Evolutionary conservation across 148 eudicot genomes (phyloP).

Genomic region (Chenopodium quinoa): DNA sequence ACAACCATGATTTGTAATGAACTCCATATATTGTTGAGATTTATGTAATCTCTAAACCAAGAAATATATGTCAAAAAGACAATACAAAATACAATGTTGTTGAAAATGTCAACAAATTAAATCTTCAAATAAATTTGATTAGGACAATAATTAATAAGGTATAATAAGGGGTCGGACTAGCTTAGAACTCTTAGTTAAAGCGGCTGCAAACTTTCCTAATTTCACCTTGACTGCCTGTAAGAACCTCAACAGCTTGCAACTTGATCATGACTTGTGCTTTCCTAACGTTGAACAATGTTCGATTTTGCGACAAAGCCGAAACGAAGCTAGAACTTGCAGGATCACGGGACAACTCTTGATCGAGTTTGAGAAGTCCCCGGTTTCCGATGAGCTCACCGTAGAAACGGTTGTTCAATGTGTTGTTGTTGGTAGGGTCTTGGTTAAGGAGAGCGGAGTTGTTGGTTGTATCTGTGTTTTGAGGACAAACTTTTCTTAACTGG

Average conservation of each 20-base stretch:
- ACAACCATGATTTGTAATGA: not conserved
- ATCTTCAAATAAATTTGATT: not conserved
- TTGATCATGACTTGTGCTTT: constrained; percentile 21
- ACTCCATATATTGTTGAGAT: not conserved
- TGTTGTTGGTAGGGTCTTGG: constrained; percentile 20
- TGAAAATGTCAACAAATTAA: not conserved
- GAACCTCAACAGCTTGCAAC: constrained; percentile 30
- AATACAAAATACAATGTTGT: not conserved
- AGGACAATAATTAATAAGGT: not conserved
- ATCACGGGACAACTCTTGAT: constrained; percentile 10
- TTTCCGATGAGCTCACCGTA: constrained; percentile 11
- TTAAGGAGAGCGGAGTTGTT: constrained; percentile 2
- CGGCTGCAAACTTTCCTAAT: constrained; percentile 24
- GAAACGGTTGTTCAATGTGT: constrained; percentile 23
- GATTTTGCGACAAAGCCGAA: not conserved
- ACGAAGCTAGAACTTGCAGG: not conserved
- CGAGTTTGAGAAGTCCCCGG: constrained; percentile 25
- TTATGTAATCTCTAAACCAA: not conserved
- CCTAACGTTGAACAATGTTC: not conserved
- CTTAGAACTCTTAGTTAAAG: constrained; percentile 3
- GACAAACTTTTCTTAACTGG: not conserved
- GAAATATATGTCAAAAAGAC: not conserved
- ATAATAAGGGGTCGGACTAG: not conserved
- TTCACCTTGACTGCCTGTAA: constrained; percentile 23
- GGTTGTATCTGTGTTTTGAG: not conserved